Base-by-base conservation (phyloP, 2,329 filamentous ascomycete genomes). In the Trichoderma harzianum region DNA sequence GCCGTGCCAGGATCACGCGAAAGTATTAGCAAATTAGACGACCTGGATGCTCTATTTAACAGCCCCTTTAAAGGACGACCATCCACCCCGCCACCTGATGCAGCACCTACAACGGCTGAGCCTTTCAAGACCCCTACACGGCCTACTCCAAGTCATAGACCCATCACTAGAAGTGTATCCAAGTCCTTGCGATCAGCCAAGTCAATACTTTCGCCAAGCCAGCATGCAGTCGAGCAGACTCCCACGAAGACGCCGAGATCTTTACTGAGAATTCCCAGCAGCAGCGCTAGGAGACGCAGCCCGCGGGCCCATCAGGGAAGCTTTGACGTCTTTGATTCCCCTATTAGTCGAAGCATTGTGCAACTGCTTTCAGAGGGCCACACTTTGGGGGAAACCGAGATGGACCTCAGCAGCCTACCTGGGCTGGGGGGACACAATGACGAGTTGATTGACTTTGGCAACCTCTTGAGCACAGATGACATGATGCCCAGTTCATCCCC, bases 41-140 rank as follows among this genome's bases (percentile, higher is more conserved):
- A 87, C 43, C 79, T 92, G 7, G 87, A 89, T 53, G 85, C 87
- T 64, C 85, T 96, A 5, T 95, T 96, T 76, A 90, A 91, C 71
- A 91, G 83, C 77, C 87, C 81, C 4, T 16, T 47, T 10, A 69
- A 75, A 32, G 74, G 78, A 75, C 79, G 86, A 75, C 84, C 81
- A 67, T 90, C 83, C 67, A 90, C 85, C 5, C 88, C 85, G 73
- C 85, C 85, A 72, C 87, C 86, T 5, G 84, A 81, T 55, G 75
- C 79, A 5, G 86, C 85, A 2, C 67, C 73, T 14, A 64, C 74
- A 1, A 82, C 84, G 71, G 80, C 83, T 43, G 84, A 83, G 65
- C 81, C 82, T 2, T 89, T 90, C 79, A 90, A 90, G 79, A 91
- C 90, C 3, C 89, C 90, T 1, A 88, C 88, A 1, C 87, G 86